Evolutionary conservation across 768 basidiomycete species (phyloP).

Genomic region (Termitomyces heimii): DNA sequence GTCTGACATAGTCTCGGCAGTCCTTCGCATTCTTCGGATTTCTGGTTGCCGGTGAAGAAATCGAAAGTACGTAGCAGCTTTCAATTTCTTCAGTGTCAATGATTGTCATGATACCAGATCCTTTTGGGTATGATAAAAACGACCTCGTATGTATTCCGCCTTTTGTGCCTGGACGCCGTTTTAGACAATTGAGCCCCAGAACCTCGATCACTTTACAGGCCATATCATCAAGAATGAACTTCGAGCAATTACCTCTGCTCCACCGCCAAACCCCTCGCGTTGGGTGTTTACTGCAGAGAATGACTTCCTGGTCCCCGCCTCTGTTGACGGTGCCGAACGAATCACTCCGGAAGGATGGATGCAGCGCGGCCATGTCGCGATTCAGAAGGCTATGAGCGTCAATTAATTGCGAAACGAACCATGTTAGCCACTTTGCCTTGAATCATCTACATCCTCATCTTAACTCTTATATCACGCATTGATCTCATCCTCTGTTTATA

Average conservation of each 20-base stretch:
- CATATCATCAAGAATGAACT: conserved; percentile 69
- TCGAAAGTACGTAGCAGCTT: conserved; percentile 50
- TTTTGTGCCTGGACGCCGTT: neutral
- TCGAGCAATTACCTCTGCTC: conserved; percentile 53
- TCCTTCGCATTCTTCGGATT: conserved; percentile 72
- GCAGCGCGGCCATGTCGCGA: conserved; percentile 35
- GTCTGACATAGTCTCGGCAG: conserved; percentile 19
- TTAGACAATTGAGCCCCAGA: conserved; percentile 23
- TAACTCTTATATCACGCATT: neutral
- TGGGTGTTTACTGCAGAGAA: conserved; percentile 63
- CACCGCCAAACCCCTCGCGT: conserved; percentile 48
- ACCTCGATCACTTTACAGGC: conserved; percentile 67
- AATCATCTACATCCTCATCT: neutral
- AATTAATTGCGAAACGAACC: conserved; percentile 5
- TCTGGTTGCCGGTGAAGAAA: conserved; percentile 69
- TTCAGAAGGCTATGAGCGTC: conserved; percentile 33
- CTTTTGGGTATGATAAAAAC: conserved; percentile 66
- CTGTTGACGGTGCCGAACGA: conserved; percentile 31
- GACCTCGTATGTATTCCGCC: conserved; percentile 43
- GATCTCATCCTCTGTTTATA: neutral
- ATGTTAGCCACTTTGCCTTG: neutral
- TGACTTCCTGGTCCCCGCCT: conserved; percentile 43
- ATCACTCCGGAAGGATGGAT: conserved; percentile 55
- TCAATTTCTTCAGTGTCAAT: neutral
- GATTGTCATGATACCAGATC: conserved; percentile 24